Evolutionary conservation across 1,284 basidiomycete species (phyloP), one percentile per base, ranked within the genome.

Genomic region (Malassezia pachydermatis): DNA sequence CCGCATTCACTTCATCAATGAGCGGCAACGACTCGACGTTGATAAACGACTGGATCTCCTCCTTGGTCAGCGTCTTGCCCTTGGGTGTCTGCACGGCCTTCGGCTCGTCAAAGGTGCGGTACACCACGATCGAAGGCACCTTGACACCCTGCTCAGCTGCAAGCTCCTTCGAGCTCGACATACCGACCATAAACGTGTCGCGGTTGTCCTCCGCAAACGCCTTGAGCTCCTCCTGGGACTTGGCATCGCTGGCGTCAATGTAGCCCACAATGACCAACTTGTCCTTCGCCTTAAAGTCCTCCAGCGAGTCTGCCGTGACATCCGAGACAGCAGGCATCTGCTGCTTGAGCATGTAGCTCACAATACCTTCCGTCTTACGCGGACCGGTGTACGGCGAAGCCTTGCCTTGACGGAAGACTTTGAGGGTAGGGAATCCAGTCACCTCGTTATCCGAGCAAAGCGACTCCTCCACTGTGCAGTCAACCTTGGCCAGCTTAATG

Each of bases 271-370:
- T 80, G 49, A 98, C 94, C 55, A 99, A 78, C 73, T 84, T 87
- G 81, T 96, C 94, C 20, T 86, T 80, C 41, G 78, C 78, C 75
- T 81, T 81, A 80, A 98, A 95, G 57, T 90, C 85, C 45, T 82
- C 79, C 70, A 86, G 81, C 73, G 84, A 86, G 38, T 75, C 79
- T 19, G 77, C 74, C 2, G 83, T 86, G 28, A 99, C 80, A 29
- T 80, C 77, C 5, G 86, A 83, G 40, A 98, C 83, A 33, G 94
- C 88, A n/a, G 94, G 94, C 16, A 98, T 81, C 8, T 86, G 82
- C 79, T 96, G 94, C 89, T 98, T 96, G 77, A 81, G 74, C 94
- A 99, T 96, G 78, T 96, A 96, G 72, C 82, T 83, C 73, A 96
- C 78, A 68, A 99, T 98, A 25, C 94, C 92, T 61, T 98, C 94